Conservation (phyloP, 768 basidiomycete genomes). For the Mycena kentingensis region DNA sequence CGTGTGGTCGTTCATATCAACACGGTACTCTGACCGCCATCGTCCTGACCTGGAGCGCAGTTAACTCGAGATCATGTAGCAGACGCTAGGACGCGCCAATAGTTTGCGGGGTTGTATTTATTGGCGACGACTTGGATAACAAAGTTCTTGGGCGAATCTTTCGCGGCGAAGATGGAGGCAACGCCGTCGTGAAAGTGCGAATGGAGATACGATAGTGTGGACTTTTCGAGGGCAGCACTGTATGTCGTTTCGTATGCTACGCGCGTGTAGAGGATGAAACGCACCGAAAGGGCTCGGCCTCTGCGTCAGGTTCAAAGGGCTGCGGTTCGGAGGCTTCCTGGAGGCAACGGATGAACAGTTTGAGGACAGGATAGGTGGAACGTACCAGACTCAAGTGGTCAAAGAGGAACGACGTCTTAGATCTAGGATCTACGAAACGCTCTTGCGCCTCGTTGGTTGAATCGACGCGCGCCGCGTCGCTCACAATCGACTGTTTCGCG, state of each 20-base stretch:
- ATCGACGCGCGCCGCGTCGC: conserved; percentile 61
- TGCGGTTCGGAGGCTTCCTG: conserved; percentile 81
- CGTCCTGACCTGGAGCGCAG: conserved; percentile 79
- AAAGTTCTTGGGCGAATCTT: conserved; percentile 48
- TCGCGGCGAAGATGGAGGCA: conserved; percentile 65
- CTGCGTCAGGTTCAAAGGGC: conserved; percentile 58
- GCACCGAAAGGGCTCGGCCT: conserved; percentile 79
- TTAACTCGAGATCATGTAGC: conserved; percentile 1
- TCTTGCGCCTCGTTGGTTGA: conserved; percentile 50
- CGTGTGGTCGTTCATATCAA: conserved; percentile 64
- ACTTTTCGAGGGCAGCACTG: conserved; percentile 72
- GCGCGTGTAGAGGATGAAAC: conserved; percentile 8
- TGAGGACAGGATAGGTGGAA: not conserved
- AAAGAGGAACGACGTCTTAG: conserved; percentile 76
- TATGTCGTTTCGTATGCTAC: not conserved
- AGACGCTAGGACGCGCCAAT: conserved; percentile 58
- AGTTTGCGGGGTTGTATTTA: conserved; percentile 92
- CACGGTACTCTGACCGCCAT: conserved; percentile 86
- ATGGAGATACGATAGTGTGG: conserved; percentile 65
- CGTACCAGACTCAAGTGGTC: conserved; percentile 81
- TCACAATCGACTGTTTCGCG: conserved; percentile 72
- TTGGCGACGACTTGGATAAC: conserved; percentile 89
- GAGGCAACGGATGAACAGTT: not conserved
- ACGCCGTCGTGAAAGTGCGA: conserved; percentile 87
- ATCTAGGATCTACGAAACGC: conserved; percentile 83